These are phyloP conservation scores for Pleurotus djamor DNA, from an alignment of 768 basidiomycete species.

Conservation along the genomic window DNA sequence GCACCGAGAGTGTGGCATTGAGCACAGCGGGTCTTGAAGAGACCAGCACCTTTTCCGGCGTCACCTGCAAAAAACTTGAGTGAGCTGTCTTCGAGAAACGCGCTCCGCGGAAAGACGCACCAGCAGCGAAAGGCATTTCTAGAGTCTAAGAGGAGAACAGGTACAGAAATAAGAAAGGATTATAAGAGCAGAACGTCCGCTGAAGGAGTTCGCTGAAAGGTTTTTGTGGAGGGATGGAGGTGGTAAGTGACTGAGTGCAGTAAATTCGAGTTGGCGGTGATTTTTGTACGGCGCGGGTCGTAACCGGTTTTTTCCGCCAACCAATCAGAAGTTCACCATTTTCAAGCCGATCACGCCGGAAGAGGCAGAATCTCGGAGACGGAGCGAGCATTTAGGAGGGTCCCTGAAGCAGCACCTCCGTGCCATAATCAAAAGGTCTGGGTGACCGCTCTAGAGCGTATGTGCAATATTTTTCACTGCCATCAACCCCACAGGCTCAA, in stretches of 20 bases:
- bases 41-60: slow-evolving; percentile 82
- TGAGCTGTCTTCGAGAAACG: background rate
- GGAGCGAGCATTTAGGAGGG: background rate
- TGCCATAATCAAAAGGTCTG: background rate
- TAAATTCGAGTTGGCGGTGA: slow-evolving; percentile 8
- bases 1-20: slow-evolving; percentile 90
- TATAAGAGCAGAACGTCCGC: slow-evolving; percentile 10
- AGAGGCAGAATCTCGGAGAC: background rate
- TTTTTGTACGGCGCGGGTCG: slow-evolving; percentile 20
- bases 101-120: slow-evolving; percentile 20
- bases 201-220: slow-evolving; percentile 8
- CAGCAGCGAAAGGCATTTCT: slow-evolving; percentile 39
- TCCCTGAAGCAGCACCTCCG: background rate
- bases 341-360: slow-evolving; percentile 8
- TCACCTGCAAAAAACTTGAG: slow-evolving; percentile 54
- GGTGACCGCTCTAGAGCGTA: background rate
- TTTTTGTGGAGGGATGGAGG: slow-evolving; percentile 12
- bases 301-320: slow-evolving; percentile 27
- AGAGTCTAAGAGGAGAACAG: slow-evolving; percentile 13
- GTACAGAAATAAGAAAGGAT: slow-evolving; percentile 18
- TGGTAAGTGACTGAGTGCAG: slow-evolving; percentile 13
- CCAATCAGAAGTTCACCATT: slow-evolving; percentile 22
- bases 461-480: no score
- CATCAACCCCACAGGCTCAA: no score
- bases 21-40: slow-evolving; percentile 95